A percentile compares a stretch with the other conserved stretches of the same genome.
phyloP scores from a whole-genome alignment of 2,329 filamentous ascomycete genomes.

The Claviceps cyperi region DNA sequence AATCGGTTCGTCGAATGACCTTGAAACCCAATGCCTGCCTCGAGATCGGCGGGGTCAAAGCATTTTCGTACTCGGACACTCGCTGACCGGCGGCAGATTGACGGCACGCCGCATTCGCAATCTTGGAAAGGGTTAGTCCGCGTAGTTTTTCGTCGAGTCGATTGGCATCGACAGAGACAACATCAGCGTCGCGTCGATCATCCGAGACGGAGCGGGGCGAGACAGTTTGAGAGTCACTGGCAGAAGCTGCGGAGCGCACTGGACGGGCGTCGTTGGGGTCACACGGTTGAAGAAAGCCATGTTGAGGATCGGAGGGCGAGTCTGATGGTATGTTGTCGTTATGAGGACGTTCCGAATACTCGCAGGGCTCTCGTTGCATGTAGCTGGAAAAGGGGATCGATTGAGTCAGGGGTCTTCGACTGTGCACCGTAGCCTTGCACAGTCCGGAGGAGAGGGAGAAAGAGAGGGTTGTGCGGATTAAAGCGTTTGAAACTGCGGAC shows the following conservation, averaged over 20 bases:
- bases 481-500: not conserved
- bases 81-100: conserved; percentile 32
- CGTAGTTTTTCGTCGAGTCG: conserved; percentile 35
- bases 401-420: conserved; percentile 21
- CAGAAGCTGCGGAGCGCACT: conserved; percentile 12
- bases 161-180: conserved; percentile 23
- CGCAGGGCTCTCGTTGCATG: conserved; percentile 48
- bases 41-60: conserved; percentile 31
- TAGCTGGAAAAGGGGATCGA: conserved; percentile 31
- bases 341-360: conserved; percentile 28
- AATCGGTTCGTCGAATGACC: conserved; percentile 33
- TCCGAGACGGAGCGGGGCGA: conserved; percentile 22
- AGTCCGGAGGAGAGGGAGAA: conserved; percentile 22
- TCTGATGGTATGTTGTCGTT: conserved; percentile 22
- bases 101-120: conserved; percentile 14
- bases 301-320: conserved; percentile 28
- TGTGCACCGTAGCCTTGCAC: conserved; percentile 38
- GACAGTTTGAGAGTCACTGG: conserved; percentile 18
- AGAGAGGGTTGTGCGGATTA: not conserved
- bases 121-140: conserved; percentile 32
- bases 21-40: conserved; percentile 39
- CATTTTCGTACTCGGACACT: conserved; percentile 48
- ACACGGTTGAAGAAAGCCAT: conserved; percentile 39
- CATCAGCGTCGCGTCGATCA: conserved; percentile 12
- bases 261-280: conserved; percentile 24